Percentiles rank a stretch among this genome's conserved stretches.
These are phyloP conservation scores for Barnettozyma vustinii DNA, from an alignment of 805 yeast species.

Conservation along the genomic window DNA sequence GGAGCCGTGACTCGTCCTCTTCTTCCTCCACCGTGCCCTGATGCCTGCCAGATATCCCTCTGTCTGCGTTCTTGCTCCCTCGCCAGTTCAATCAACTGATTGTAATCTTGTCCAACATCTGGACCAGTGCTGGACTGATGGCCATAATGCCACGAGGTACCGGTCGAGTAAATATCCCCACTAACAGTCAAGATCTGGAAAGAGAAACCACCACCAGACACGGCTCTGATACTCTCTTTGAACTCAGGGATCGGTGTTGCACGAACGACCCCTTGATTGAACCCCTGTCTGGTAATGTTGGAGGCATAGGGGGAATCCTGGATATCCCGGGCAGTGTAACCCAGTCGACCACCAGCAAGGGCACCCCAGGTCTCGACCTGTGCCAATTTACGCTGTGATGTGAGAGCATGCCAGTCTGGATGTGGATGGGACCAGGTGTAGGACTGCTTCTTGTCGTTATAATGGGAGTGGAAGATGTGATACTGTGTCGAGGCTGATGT, in stretches of 20 bases:
- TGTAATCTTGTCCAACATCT: constrained; percentile 28
- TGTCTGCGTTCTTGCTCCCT: constrained; percentile 10
- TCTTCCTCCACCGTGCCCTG: constrained; percentile 1
- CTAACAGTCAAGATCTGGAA: constrained; percentile 50
- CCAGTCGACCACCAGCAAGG: constrained; percentile 40
- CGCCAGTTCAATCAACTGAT: constrained; percentile 12
- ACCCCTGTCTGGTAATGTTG: constrained; percentile 22
- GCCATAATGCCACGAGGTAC: constrained; percentile 38
- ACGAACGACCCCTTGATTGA: constrained; percentile 28
- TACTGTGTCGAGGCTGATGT: constrained; percentile 41
- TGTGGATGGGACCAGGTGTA: constrained; percentile 29
- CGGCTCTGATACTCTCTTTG: constrained; percentile 35
- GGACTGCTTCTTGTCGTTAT: constrained; percentile 40
- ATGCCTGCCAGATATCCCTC: neutral
- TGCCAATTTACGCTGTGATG: constrained; percentile 34
- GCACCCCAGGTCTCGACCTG: constrained; percentile 49
- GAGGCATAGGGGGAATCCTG: neutral
- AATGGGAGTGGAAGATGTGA: constrained; percentile 38
- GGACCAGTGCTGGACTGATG: constrained; percentile 37
- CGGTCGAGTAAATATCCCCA: constrained; percentile 55
- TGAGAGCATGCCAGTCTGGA: constrained; percentile 43
- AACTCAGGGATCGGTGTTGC: constrained; percentile 37
- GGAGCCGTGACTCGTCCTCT: neutral
- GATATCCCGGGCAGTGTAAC: constrained; percentile 29
- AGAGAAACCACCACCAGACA: constrained; percentile 61